Base-by-base conservation (phyloP, 192 early-diverging fungal species). In the Backusella westeae region DNA sequence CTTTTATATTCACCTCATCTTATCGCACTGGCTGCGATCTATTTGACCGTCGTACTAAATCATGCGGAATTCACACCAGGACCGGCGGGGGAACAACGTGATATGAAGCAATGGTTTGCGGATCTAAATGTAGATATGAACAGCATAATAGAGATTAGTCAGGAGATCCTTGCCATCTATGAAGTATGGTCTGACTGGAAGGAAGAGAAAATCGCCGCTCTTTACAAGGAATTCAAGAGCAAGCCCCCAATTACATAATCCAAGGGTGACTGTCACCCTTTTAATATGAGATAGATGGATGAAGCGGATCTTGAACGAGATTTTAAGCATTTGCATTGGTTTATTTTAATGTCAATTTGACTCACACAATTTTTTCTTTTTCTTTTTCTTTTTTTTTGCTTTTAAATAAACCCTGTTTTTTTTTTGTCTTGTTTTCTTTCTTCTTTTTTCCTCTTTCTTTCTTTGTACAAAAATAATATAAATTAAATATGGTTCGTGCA, bases 1-100 rank as follows among this genome's bases (percentile, higher is more conserved):
- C 83, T 98, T n/a, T 77, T 96, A 52, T 93, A 97, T 73, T 93
- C 96, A 14, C 96, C 96, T 23, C 90, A 96, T 65, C 90, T 96
- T 75, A 94, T 98, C 75, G 96, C 96, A 6, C 68, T 96, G 0
- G 91, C 94, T 1, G 88, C 93, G 12, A 77, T 96, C 67, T 96
- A 92, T 67, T 78, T 96, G 21, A 86, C 87, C n/a, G 80, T 86
- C n/a, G 86, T 88, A 5, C 81, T 90, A 3, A 89, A 89, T 41
- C 80, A 84, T 56, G 80, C 83, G 6, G 80, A 81, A 38, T 79
- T 84, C 42, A 77, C 74, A 17, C 78, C 83, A 6, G 83, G 83
- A 19, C 73, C 80, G 9, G 41, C 71, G n/a, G 78, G 84, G 42
- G 82, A 86, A 70, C 84, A 85, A 44, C 82, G 78, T 74, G 90